Evolutionary conservation across 148 eudicot species (phyloP).

Genomic region (Nepenthes mirabilis): DNA sequence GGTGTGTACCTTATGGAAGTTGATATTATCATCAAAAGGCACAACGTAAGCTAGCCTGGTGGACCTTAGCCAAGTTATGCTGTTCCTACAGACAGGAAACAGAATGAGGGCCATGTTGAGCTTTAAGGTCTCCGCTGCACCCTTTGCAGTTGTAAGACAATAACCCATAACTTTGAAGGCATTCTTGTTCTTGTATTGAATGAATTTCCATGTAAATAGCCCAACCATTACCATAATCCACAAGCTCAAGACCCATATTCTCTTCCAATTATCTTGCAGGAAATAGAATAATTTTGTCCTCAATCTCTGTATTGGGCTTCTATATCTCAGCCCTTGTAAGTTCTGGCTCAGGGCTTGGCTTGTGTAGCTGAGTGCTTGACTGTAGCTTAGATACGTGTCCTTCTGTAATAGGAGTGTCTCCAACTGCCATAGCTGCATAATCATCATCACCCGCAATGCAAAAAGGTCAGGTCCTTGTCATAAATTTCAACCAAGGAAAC

Average conservation of each 20-base stretch:
- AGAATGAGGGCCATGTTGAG: slow-evolving; percentile 85
- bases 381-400: slow-evolving; percentile 86
- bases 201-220: slow-evolving; percentile 74
- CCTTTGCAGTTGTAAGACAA: slow-evolving; percentile 86
- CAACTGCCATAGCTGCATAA: slow-evolving; percentile 90
- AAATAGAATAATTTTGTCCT: slow-evolving; percentile 39
- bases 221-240: slow-evolving; percentile 78
- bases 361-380: slow-evolving; percentile 90
- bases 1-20: slow-evolving; percentile 81
- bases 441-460: slow-evolving; percentile 1
- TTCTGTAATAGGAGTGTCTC: slow-evolving; percentile 89
- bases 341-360: slow-evolving; percentile 94
- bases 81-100: slow-evolving; percentile 93
- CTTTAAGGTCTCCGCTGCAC: slow-evolving; percentile 94
- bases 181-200: slow-evolving; percentile 60
- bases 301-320: slow-evolving; percentile 42
- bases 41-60: slow-evolving; percentile 55
- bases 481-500: slow-evolving; percentile 12
- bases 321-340: slow-evolving; percentile 63
- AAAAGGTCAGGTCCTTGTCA: slow-evolving; percentile 1
- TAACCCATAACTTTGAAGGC: slow-evolving; percentile 90
- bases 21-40: slow-evolving; percentile 93
- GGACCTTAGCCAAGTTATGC: slow-evolving; percentile 89
- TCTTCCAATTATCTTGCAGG: slow-evolving; percentile 75
- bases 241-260: slow-evolving; percentile 67